Base-by-base conservation (phyloP, 108 stramenopile genomes). In the Cyclotella distinguenda region DNA sequence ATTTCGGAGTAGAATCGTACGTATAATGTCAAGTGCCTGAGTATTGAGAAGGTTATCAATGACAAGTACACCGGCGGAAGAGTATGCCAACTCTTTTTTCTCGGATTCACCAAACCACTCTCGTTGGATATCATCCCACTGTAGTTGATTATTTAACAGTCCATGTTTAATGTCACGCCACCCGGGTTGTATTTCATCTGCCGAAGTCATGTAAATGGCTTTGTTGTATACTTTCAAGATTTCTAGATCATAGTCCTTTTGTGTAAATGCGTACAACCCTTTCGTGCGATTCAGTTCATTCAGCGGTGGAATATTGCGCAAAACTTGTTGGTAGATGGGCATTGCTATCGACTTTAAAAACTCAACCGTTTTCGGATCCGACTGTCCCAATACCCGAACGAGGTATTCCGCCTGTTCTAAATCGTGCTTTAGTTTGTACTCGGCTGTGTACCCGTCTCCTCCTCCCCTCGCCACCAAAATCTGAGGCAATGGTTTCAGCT, bases 321-420 rank as follows among this genome's bases (percentile, higher is more conserved):
- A 60, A 7, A 84, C 64, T 21, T 15, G 8, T 69, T 83, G 49
- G 39, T 83, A 84, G 2, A 66, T 73, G 15, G 83, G 86, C 15
- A 59, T 64, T 21, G 82, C 81, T 15, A 48, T 31, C 4, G 44
- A 49, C 44, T 46, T 35, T 27, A 84, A 83, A 31, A 80, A 74
- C 3, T 54, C 33, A 6, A 66, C 81, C 26, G 63, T 63, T 34
- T 66, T 52, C 19, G 49, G 67, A 32, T 84, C 80, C 3, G 45
- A 32, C 9, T 49, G 9, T 26, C 34, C 27, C 42, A 82, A 60
- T 9, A 52, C 23, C 18, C 70, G 28, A 18, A 71, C 79, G 25
- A 87, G 49, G 73, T 84, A 80, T 18, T 26, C 18, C 8, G 83
- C 83, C 61, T 87, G 86, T 60, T 79, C 79, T 22, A 82, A 53